phyloP scores from a whole-genome alignment of 306 rosid species.

The Astragalus membranaceus region DNA sequence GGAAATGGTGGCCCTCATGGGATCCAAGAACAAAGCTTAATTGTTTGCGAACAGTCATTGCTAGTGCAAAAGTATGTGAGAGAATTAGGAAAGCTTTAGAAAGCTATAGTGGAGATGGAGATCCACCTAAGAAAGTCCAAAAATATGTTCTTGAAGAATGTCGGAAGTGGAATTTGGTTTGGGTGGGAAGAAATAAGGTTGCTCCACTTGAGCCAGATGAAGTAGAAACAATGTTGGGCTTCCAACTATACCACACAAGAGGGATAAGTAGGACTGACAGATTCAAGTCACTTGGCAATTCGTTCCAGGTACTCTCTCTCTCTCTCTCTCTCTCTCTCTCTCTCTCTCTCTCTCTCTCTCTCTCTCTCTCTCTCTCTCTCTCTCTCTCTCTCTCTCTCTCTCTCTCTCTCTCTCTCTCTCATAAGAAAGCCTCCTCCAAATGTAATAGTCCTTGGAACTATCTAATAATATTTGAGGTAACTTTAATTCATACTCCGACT shows the following conservation, averaged over 20 bases:
- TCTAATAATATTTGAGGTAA: background rate
- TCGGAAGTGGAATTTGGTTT: conserved; percentile 89
- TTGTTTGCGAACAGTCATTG: conserved; percentile 70
- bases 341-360: no score
- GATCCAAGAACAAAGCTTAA: conserved; percentile 66
- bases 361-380: no score
- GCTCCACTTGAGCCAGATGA: conserved; percentile 96
- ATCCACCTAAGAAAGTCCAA: conserved; percentile 53
- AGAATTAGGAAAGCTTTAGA: conserved; percentile 76
- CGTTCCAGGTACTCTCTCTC: conserved; percentile 64
- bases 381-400: no score
- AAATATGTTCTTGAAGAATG: conserved; percentile 66
- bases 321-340: no score
- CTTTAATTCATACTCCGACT: background rate
- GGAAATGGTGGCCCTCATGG: conserved; percentile 98
- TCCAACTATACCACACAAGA: conserved; percentile 89
- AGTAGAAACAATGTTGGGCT: conserved; percentile 80
- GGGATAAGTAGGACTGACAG: conserved; percentile 93
- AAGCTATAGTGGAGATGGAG: conserved; percentile 26
- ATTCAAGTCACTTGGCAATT: conserved; percentile 90
- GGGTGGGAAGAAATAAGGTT: conserved; percentile 94
- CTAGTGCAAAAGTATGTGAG: conserved; percentile 62
- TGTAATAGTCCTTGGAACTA: background rate
- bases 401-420: background rate
- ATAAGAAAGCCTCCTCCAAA: no score